Evolutionary conservation across 768 basidiomycete genomes (phyloP).

Genomic region (Termitomyces sp.): DNA sequence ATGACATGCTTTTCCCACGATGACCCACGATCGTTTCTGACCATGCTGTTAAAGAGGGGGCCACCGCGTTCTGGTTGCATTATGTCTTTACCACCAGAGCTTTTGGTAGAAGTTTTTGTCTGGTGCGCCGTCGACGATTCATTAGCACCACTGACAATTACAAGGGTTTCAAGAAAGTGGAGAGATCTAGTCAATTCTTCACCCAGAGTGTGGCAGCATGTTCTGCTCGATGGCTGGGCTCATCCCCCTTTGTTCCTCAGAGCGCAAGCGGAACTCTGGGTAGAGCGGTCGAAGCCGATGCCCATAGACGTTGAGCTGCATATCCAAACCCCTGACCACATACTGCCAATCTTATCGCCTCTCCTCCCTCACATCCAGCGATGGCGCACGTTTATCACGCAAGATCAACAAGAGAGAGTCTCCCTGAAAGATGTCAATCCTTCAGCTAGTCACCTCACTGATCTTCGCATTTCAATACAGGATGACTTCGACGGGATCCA

Average conservation of each 20-base stretch:
- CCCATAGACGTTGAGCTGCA: constrained; percentile 53
- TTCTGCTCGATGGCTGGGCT: constrained; percentile 45
- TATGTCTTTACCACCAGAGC: constrained; percentile 49
- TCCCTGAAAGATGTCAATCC: constrained; percentile 22
- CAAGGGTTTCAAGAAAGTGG: constrained; percentile 61
- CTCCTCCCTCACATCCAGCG: constrained; percentile 53
- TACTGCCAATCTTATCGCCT: constrained; percentile 64
- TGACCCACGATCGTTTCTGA: not conserved
- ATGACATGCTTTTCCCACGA: not conserved
- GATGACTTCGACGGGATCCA: constrained; percentile 29
- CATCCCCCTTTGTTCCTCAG: constrained; percentile 35
- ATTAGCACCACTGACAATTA: constrained; percentile 45
- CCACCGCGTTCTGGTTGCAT: constrained; percentile 4
- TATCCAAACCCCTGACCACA: constrained; percentile 41
- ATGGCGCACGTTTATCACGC: constrained; percentile 52
- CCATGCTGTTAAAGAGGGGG: too few species aligned
- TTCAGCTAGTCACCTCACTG: constrained; percentile 24
- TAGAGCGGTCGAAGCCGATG: constrained; percentile 48
- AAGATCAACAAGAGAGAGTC: constrained; percentile 30
- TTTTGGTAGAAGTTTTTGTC: constrained; percentile 61
- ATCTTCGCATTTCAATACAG: constrained; percentile 35
- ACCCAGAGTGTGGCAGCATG: constrained; percentile 59
- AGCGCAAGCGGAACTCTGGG: constrained; percentile 51
- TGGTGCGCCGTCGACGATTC: constrained; percentile 40
- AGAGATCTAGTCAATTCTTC: constrained; percentile 46